Conservation (phyloP, 78 protist species). For the Planoprotostelium fungivorum region DNA sequence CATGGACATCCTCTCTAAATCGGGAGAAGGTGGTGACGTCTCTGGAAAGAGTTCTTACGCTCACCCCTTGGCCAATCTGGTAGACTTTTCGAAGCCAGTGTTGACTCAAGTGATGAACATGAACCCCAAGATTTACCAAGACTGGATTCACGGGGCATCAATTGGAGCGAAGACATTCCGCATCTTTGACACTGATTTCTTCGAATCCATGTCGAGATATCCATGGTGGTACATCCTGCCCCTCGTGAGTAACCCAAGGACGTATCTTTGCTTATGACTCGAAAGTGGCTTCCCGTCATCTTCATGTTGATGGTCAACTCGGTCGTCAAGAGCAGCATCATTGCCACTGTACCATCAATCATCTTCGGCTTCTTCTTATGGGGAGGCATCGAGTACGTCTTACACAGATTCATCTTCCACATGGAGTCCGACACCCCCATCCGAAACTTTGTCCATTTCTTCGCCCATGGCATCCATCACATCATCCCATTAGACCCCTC, state of each 20-base stretch:
- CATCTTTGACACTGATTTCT: slow-evolving; percentile 32
- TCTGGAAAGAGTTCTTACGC: neutral
- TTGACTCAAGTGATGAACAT: slow-evolving; percentile 44
- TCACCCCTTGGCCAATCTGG: neutral
- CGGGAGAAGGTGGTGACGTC: neutral
- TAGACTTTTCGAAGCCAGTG: slow-evolving; percentile 49
- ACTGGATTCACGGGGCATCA: slow-evolving; percentile 50
- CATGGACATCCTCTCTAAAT: neutral
- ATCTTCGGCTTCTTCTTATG: slow-evolving; percentile 50
- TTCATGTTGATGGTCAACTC: slow-evolving; percentile 17
- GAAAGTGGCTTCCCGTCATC: slow-evolving; percentile 52
- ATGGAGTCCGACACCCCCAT: slow-evolving; percentile 31
- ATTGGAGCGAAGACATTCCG: slow-evolving; percentile 40
- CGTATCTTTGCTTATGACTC: neutral
- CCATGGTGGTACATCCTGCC: slow-evolving; percentile 69
- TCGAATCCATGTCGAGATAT: slow-evolving; percentile 52
- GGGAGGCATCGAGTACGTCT: slow-evolving; percentile 63
- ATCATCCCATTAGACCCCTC: slow-evolving; percentile 71
- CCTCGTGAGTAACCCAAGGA: slow-evolving; percentile 15
- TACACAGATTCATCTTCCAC: slow-evolving; percentile 73
- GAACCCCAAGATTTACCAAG: slow-evolving; percentile 24
- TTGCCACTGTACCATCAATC: slow-evolving; percentile 18
- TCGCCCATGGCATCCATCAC: slow-evolving; percentile 85
- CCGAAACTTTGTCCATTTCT: slow-evolving; percentile 73
- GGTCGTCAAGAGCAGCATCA: slow-evolving; percentile 21